A percentile compares a stretch with the other conserved stretches of the same genome.
These are phyloP conservation scores for Monilinia fructicola DNA, from an alignment of 2,329 filamentous ascomycete genomes.

Conservation along the genomic window DNA sequence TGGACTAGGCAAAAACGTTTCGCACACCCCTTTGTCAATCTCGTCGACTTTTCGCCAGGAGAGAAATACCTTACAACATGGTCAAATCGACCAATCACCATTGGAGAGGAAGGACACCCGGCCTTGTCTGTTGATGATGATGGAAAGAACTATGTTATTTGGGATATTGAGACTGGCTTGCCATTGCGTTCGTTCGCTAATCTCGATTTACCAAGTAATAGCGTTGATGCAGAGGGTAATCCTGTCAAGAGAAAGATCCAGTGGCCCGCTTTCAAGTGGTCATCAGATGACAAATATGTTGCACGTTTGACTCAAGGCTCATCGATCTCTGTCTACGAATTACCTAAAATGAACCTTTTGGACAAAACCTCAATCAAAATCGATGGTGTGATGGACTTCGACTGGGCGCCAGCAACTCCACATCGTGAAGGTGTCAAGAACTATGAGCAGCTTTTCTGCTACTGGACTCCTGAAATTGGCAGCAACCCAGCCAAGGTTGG, in stretches of 20 bases:
- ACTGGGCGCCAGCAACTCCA: constrained; percentile 87
- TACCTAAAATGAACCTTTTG: constrained; percentile 83
- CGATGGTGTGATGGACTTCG: constrained; percentile 94
- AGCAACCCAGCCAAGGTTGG: constrained; percentile 97
- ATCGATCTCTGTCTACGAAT: constrained; percentile 88
- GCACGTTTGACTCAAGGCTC: constrained; percentile 85
- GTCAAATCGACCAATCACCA: constrained; percentile 90
- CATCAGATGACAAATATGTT: constrained; percentile 93
- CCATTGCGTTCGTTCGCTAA: constrained; percentile 92
- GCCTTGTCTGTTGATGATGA: constrained; percentile 89
- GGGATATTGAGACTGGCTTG: constrained; percentile 88
- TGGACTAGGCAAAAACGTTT: constrained; percentile 93
- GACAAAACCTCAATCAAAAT: constrained; percentile 94
- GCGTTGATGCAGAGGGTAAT: constrained; percentile 59
- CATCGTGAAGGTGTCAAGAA: constrained; percentile 82
- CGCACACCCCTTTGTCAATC: constrained; percentile 90
- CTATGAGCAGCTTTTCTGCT: constrained; percentile 95
- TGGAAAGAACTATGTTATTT: constrained; percentile 98
- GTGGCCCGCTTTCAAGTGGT: constrained; percentile 99
- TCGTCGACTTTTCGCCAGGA: constrained; percentile 90
- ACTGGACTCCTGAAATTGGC: constrained; percentile 97
- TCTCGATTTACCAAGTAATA: constrained; percentile 70
- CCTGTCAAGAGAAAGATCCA: constrained; percentile 86
- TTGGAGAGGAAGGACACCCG: constrained; percentile 83
- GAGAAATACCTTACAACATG: constrained; percentile 96